Evolutionary conservation across 2,329 filamentous ascomycete species (phyloP), one percentile per base, ranked within the genome.

Genomic region (Fonsecaea erecta): DNA sequence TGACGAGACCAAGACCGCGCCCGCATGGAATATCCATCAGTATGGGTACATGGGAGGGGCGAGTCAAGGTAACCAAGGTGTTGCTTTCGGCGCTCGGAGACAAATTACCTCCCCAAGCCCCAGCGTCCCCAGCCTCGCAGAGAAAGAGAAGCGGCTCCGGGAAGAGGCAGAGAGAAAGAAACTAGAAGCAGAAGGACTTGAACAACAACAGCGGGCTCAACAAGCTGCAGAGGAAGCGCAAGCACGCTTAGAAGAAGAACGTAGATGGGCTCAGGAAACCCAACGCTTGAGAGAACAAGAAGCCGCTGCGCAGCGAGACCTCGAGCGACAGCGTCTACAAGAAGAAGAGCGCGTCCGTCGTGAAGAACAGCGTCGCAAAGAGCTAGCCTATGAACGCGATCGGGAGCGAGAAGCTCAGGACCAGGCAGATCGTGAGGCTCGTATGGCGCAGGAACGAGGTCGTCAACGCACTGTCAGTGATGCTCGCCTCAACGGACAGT

Each of bases 21-120:
- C 95, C 0, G 95, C 95, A 1, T 99, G 95, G 95, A 99, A 98
- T 75, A 98, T 98, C 72, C 90, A 93, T 63, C 95, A 99, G 76
- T 99, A 99, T 75, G 93, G 95, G 7, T 99, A 97, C 78, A 95
- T 98, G 90, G 95, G 95, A 64, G 95, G 95, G 55, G 95, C 95
- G 28, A 97, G 92, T 74, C 95, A 99, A 77, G 94, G 92, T 2
- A 98, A 96, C 73, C 88, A 97, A 67, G 95, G 95, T 18, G 92
- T 99, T 71, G 88, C 91, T 11, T 98, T 98, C 77, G 95, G 95
- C 62, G 92, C 89, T 18, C 87, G 93, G 72, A 87, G 95, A 66
- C 95, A 99, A 79, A 98, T 99, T 75, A 98, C 93, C 8, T 92
- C 85, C 72, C 86, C 92, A 14, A 84, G 87, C 34, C 95, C 95